These are phyloP conservation scores for Ceriops tagal DNA, from an alignment of 345 rosid species.

Conservation along the genomic window DNA sequence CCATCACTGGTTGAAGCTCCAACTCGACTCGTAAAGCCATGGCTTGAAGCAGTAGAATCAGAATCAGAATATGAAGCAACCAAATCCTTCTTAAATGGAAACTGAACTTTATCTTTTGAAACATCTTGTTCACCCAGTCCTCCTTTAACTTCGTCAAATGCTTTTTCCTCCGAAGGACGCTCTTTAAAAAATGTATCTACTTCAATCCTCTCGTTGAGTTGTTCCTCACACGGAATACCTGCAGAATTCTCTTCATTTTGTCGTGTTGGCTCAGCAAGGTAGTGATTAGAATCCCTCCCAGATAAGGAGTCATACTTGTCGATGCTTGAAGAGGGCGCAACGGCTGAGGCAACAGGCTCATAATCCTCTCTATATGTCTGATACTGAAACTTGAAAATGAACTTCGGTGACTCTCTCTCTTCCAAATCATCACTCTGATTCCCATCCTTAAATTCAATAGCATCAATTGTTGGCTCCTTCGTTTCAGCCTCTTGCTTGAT, in stretches of 20 bases:
- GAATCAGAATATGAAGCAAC: slow-evolving; percentile 41
- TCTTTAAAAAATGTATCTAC: background rate
- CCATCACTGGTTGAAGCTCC: slow-evolving; percentile 43
- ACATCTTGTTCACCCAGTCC: slow-evolving; percentile 13
- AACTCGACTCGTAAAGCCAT: slow-evolving; percentile 38
- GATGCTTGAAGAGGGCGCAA: slow-evolving; percentile 26
- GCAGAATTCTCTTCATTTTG: slow-evolving; percentile 22
- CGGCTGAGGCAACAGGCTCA: slow-evolving; percentile 18
- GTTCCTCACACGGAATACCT: background rate
- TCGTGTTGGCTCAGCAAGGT: slow-evolving; percentile 8
- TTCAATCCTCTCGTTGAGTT: slow-evolving; percentile 13
- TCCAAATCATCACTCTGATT: slow-evolving; percentile 18
- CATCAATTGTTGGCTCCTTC: slow-evolving; percentile 13
- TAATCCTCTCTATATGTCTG: slow-evolving; percentile 34
- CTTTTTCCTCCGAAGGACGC: slow-evolving; percentile 11
- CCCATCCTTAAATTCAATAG: slow-evolving; percentile 12
- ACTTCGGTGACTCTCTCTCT: slow-evolving; percentile 38
- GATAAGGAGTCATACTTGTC: slow-evolving; percentile 38
- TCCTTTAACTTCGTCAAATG: slow-evolving; percentile 14
- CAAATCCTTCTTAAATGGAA: slow-evolving; percentile 45
- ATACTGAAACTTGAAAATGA: slow-evolving; percentile 65
- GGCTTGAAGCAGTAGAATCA: slow-evolving; percentile 54
- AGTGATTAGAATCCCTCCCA: slow-evolving; percentile 34
- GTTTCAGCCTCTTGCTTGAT: slow-evolving; percentile 19
- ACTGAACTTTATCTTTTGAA: slow-evolving; percentile 23